phyloP scores from a whole-genome alignment of 129 eudicot genomes.

The Chrysanthemum lavandulifolium region DNA sequence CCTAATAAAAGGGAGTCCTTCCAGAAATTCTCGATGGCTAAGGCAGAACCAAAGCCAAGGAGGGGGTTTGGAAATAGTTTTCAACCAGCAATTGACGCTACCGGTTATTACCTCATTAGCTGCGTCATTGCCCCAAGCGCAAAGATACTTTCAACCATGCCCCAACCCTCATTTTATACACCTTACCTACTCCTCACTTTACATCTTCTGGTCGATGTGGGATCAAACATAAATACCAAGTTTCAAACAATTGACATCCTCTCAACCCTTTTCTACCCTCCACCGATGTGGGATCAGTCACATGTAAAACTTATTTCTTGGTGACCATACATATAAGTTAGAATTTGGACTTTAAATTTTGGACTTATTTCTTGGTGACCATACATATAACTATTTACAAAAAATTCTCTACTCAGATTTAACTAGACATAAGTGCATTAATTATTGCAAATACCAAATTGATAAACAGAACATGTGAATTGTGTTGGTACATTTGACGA shows the following conservation, averaged over 20 bases:
- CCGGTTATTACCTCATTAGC: slow-evolving; percentile 55
- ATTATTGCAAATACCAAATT: too few relatives aligned
- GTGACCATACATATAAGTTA: too few relatives aligned
- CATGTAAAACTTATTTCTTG: too few relatives aligned
- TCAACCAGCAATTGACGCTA: slow-evolving; percentile 67
- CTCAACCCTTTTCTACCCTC: too few relatives aligned
- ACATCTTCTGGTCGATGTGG: background rate
- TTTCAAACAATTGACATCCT: background rate
- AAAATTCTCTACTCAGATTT: too few relatives aligned
- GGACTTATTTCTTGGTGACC: too few relatives aligned
- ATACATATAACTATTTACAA: too few relatives aligned
- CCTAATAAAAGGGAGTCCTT: slow-evolving; percentile 26
- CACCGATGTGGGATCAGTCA: too few relatives aligned
- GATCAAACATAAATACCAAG: background rate
- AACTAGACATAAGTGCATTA: too few relatives aligned
- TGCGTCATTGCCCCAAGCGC: slow-evolving; percentile 38
- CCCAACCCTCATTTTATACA: background rate
- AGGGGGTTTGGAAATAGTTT: slow-evolving; percentile 67
- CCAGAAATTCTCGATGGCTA: slow-evolving; percentile 43
- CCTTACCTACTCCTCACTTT: background rate
- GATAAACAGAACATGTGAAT: too few relatives aligned
- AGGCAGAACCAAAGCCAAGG: slow-evolving; percentile 41
- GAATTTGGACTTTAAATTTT: too few relatives aligned
- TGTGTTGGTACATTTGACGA: too few relatives aligned
- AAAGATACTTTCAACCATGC: background rate